These are phyloP conservation scores for Rusavskia elegans DNA, from an alignment of 495 filamentous ascomycete genomes.

Conservation along the genomic window DNA sequence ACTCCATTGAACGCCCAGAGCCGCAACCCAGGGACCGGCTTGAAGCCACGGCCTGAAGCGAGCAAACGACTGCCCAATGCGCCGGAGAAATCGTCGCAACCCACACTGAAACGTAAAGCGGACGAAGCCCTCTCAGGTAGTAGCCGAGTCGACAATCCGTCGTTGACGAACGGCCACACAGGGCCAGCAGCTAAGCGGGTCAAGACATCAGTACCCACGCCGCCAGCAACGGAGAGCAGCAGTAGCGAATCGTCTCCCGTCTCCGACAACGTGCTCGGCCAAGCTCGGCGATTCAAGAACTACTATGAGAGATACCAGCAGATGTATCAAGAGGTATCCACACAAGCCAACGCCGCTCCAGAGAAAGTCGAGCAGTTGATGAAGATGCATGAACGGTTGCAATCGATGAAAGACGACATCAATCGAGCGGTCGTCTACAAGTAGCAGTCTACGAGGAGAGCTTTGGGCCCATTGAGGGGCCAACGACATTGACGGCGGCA, in stretches of 20 bases:
- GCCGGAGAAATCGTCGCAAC: conserved; percentile 12
- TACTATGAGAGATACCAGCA: conserved; percentile 46
- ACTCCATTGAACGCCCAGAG: conserved; percentile 9
- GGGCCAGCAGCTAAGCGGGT: conserved; percentile 26
- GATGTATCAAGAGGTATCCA: conserved; percentile 42
- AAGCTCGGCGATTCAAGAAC: conserved; percentile 44
- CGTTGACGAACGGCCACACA: conserved; percentile 19
- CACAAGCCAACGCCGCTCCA: conserved; percentile 31
- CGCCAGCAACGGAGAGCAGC: conserved; percentile 26
- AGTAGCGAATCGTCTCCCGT: conserved; percentile 29
- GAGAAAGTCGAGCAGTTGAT: conserved; percentile 40
- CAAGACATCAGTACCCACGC: conserved; percentile 23
- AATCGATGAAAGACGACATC: conserved; percentile 52
- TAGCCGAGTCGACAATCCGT: conserved; percentile 5
- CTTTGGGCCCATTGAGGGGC: conserved; percentile 6
- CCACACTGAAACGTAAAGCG: conserved; percentile 32
- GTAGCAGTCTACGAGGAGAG: conserved; percentile 9
- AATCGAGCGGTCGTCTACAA: conserved; percentile 23
- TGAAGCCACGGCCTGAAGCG: conserved; percentile 1
- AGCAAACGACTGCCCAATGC: conserved; percentile 3
- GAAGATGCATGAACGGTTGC: conserved; percentile 43
- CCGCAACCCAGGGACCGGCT: background rate
- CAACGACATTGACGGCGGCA: background rate
- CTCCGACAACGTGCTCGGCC: conserved; percentile 28
- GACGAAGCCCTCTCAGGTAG: conserved; percentile 20